Evolutionary conservation across 2,329 filamentous ascomycete genomes (phyloP), one percentile per base, ranked within the genome.

Genomic region (Orbilia brochopaga): DNA sequence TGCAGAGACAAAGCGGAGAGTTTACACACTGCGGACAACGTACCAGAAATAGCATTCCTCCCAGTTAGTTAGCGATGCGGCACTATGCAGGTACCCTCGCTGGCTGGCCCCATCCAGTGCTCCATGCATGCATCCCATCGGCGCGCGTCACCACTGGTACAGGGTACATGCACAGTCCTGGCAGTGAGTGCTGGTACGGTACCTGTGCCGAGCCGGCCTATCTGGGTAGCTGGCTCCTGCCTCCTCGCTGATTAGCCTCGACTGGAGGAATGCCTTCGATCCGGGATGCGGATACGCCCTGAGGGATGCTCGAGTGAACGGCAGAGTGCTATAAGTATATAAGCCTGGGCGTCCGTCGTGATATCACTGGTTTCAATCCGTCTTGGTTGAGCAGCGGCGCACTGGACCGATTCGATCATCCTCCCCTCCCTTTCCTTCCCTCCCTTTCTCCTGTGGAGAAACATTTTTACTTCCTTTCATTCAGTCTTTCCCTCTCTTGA

Each of bases 311-410:
- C n/a, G n/a, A n/a, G n/a, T n/a, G n/a, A n/a, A n/a, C n/a, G n/a
- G n/a, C n/a, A n/a, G n/a, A n/a, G n/a, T n/a, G n/a, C n/a, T n/a
- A 15, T 15, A 44, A 44, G 11, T 48, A 48, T 70, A 72, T 65
- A 72, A 72, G 51, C 32, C 48, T 55, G 42, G 52, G 5, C 10
- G 15, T 37, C 56, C 37, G 24, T 58, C 57, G 37, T 13, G n/a
- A 42, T 6, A 2, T 42, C 37, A 42, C 24, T 51, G 60, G 61
- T 54, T 58, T 23, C 23, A 30, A 15, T 35, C 10, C 58, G 60
- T 72, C 44, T 63, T 63, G 23, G 35, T 63, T 23, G 19, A 59
- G 52, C 52, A 58, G 51, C 21, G 62, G 65, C 53, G 65, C 57
- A 51, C 57, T 57, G 44, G 53, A 30, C 19, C 27, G 50, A 53